Evolutionary conservation across 2,329 filamentous ascomycete species (phyloP).

Genomic region (Epichloe elymi): DNA sequence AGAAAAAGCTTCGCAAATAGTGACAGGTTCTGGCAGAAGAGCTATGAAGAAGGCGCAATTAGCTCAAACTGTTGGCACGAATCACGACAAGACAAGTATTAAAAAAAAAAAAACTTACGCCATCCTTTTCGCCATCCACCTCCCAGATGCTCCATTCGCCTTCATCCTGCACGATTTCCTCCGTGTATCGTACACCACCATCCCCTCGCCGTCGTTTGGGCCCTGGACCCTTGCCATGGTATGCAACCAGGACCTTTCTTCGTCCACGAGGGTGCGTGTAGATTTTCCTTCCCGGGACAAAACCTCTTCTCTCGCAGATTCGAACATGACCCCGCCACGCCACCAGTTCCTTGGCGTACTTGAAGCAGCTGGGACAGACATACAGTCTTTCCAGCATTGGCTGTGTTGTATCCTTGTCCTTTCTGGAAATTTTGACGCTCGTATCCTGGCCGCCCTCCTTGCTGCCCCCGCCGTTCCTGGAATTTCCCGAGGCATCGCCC

Average conservation of each 20-base stretch:
- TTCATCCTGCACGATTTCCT: constrained; percentile 39
- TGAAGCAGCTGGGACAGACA: constrained; percentile 89
- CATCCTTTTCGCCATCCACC: constrained; percentile 78
- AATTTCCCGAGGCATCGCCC: constrained; percentile 30
- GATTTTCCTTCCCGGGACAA: constrained; percentile 55
- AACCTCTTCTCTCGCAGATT: constrained; percentile 37
- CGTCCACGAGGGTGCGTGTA: constrained; percentile 48
- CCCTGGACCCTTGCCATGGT: constrained; percentile 18
- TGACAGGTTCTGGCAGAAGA: constrained; percentile 91
- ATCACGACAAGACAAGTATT: too few relatives aligned
- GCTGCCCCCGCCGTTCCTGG: constrained; percentile 12
- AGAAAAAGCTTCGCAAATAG: constrained; percentile 96
- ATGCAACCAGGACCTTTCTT: constrained; percentile 25
- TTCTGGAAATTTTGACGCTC: constrained; percentile 17
- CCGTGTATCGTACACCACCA: constrained; percentile 23
- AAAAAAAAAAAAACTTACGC: constrained; percentile 31
- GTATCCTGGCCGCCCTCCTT: constrained; percentile 18
- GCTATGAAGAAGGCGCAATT: constrained; percentile 22
- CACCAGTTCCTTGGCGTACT: constrained; percentile 59
- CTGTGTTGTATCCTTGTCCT: constrained; percentile 20
- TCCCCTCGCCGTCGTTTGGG: constrained; percentile 26
- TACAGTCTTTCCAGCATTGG: constrained; percentile 57
- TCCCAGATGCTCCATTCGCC: constrained; percentile 82
- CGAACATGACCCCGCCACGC: constrained; percentile 46
- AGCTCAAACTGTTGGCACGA: not conserved